Percentiles rank a stretch among this genome's conserved stretches.
Conservation (phyloP, 2,329 filamentous ascomycete genomes). For the Diaporthe longicolla region DNA sequence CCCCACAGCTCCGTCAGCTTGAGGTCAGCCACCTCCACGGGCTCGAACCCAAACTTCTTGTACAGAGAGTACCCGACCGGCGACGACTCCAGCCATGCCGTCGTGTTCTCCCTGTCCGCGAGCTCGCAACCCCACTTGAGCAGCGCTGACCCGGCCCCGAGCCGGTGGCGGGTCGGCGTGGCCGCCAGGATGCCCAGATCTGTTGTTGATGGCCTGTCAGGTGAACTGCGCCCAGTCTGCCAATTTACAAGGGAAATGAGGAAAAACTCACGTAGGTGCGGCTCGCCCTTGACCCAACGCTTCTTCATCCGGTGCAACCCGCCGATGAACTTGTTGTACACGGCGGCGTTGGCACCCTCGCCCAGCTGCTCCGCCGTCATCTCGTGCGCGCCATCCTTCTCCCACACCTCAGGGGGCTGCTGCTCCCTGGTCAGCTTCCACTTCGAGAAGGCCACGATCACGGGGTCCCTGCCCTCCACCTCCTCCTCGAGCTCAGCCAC, state of each 20-base stretch:
- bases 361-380: conserved; percentile 45
- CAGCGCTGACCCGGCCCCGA: conserved; percentile 50
- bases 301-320: conserved; percentile 43
- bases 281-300: conserved; percentile 46
- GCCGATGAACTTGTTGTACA: conserved; percentile 48
- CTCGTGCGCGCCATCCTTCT: conserved; percentile 45
- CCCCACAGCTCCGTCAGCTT: conserved; percentile 29
- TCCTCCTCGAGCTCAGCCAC: conserved; percentile 47
- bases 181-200: conserved; percentile 47
- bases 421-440: conserved; percentile 46
- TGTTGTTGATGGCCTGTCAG: neutral
- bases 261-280: conserved; percentile 47
- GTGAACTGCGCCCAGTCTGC: neutral
- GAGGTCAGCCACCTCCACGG: conserved; percentile 47
- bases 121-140: conserved; percentile 47
- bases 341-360: conserved; percentile 44
- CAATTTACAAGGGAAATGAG: neutral
- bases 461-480: conserved; percentile 38
- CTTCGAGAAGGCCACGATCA: conserved; percentile 51
- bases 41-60: conserved; percentile 47
- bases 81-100: conserved; percentile 49
- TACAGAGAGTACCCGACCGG: conserved; percentile 49
- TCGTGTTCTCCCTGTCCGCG: conserved; percentile 47
- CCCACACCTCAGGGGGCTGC: conserved; percentile 49
- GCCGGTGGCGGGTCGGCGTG: conserved; percentile 44